phyloP scores from a whole-genome alignment of 163 green algal genomes.

The Volvox carteri region DNA sequence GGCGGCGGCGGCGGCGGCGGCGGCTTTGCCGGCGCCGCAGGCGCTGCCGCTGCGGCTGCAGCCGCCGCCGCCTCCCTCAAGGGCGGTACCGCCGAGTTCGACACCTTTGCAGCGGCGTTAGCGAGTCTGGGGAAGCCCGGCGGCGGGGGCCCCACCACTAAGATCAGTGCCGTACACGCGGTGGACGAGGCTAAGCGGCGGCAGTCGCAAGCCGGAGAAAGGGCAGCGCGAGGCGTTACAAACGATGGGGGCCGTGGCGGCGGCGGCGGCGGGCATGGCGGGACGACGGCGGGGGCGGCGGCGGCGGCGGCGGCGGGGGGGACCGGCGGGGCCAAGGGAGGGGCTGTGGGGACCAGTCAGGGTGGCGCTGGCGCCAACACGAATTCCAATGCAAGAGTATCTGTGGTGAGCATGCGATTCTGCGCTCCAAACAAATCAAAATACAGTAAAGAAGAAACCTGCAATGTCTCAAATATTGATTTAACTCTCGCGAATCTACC shows the following conservation, averaged over 20 bases:
- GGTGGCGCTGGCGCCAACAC: not conserved
- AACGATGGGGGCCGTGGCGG: not conserved
- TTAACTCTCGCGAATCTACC: no score
- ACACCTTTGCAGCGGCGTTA: slow-evolving; percentile 26
- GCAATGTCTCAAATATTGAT: no score
- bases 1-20: not conserved
- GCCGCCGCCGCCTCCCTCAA: not conserved
- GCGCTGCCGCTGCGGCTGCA: not conserved
- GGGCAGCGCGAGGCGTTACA: no score
- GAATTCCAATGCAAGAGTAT: not conserved
- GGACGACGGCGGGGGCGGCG: not conserved
- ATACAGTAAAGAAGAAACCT: no score
- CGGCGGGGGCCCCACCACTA: not conserved
- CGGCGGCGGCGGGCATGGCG: slow-evolving; percentile 6
- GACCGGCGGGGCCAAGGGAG: not conserved
- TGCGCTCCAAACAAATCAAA: no score
- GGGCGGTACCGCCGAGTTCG: not conserved
- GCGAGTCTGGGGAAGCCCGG: slow-evolving; percentile 19
- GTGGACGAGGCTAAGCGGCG: not conserved
- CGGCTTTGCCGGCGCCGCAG: not conserved
- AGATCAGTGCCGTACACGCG: not conserved
- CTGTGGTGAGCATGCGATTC: slow-evolving; percentile 38
- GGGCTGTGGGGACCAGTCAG: not conserved
- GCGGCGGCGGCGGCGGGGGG: not conserved
- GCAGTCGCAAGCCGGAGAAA: not conserved